Base-by-base conservation (phyloP, 306 rosid genomes). In the Corylus americana region DNA sequence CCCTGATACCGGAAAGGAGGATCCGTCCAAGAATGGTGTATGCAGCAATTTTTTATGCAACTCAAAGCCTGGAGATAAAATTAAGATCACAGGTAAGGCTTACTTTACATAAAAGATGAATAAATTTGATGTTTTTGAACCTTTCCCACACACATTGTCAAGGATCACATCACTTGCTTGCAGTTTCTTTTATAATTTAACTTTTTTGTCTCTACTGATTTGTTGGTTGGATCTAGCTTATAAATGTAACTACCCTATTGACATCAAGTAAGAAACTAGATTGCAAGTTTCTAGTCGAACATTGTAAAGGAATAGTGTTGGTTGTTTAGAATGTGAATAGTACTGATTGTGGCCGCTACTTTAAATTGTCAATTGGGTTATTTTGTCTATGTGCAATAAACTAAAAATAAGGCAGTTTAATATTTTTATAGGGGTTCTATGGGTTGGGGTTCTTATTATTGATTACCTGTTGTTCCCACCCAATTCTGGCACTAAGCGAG, bases 61-160 rank as follows among this genome's bases (percentile, higher is more conserved):
- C 89, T 89, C 97, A 62, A 91, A 93, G 83, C 94, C 99, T 7
- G 99, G 99, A 82, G 99, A 95, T 86, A 90, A 93, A 83, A 70
- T 95, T 85, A 73, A 81, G 93, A 86, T 95, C 82, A 89, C 98
- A 79, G 99, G 99, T 95, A 88, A 77, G 83, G 71, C 3, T 4
- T 37, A 18, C 50, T 39, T 37, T 37, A 37, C 71, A 66, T 39
- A 3, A 39, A 3, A 66, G 11, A 8, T 59, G 13, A 8, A 58
- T 3, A 29, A 13, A 63, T 4, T 67, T 64, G 5, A 64, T 35
- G 20, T 16, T 64, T 64, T 35, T 64, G 20, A 64, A 37, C 16
- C 37, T 20, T 78, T 80, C 53, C 49, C 8, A 11, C 74, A 13
- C 42, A 70, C 29, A 55, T 73, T 77, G 59, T 64, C 54, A 54